Evolutionary conservation across 768 basidiomycete species (phyloP).

Genomic region (Tylopilus vinaceipallidus): DNA sequence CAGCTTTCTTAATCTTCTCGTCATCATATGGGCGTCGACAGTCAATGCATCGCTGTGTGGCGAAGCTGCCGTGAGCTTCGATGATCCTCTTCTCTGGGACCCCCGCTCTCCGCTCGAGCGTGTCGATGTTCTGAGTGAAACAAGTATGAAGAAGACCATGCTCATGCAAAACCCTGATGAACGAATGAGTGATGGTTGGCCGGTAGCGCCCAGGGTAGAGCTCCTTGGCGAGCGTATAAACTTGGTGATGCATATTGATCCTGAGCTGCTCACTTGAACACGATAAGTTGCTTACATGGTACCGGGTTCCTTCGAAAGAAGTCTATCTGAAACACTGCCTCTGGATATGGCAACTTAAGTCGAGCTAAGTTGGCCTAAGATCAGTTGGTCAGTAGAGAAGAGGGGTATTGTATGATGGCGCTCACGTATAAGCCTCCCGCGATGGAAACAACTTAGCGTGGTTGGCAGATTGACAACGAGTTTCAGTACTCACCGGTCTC

Average conservation of each 20-base stretch:
- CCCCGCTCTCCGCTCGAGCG: conserved; percentile 82
- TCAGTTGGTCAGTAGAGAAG: not conserved
- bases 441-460: not conserved
- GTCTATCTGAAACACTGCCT: conserved; percentile 91
- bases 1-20: conserved; percentile 62
- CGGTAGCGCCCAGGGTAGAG: conserved; percentile 88
- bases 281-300: conserved; percentile 54
- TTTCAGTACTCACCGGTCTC: conserved; percentile 58
- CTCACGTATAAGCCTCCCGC: conserved; percentile 30
- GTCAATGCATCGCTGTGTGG: conserved; percentile 76
- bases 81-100: conserved; percentile 72
- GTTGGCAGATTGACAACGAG: not conserved
- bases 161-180: conserved; percentile 76
- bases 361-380: conserved; percentile 71
- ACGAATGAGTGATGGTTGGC: conserved; percentile 88
- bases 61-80: conserved; percentile 97
- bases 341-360: conserved; percentile 84
- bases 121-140: conserved; percentile 93
- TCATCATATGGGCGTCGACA: conserved; percentile 62
- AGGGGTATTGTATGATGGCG: not conserved
- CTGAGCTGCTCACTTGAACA: not conserved
- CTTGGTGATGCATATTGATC: conserved; percentile 31
- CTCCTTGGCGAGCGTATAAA: conserved; percentile 91
- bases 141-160: conserved; percentile 69
- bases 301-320: conserved; percentile 81